phyloP scores from a whole-genome alignment of 2,329 filamentous ascomycete genomes.

The Stenocarpella maydis region DNA sequence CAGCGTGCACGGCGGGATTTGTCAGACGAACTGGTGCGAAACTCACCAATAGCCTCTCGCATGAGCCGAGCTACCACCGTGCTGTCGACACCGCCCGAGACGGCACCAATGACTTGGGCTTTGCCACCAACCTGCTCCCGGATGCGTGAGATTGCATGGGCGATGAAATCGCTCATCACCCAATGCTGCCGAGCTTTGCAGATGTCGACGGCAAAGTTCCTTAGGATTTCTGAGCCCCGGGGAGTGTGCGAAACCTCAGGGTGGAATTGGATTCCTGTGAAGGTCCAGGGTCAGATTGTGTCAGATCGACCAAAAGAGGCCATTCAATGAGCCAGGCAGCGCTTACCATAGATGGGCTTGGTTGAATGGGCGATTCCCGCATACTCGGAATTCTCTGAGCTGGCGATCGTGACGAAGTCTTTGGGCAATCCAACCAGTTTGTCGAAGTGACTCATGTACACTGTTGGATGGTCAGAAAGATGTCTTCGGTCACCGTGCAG shows the following conservation, averaged over 20 bases:
- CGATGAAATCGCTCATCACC: conserved; percentile 85
- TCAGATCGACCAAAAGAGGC: background rate
- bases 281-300: conserved; percentile 26
- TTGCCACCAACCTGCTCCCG: conserved; percentile 80
- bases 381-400: conserved; percentile 77
- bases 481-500: background rate
- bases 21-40: no score
- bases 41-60: conserved; percentile 75
- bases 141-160: conserved; percentile 83
- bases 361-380: conserved; percentile 80
- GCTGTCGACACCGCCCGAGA: conserved; percentile 81
- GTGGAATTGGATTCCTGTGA: conserved; percentile 79
- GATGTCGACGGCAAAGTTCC: conserved; percentile 85
- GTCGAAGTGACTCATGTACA: conserved; percentile 82
- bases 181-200: conserved; percentile 80
- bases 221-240: conserved; percentile 72
- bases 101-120: conserved; percentile 72
- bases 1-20: conserved; percentile 55
- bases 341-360: conserved; percentile 70
- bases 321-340: background rate
- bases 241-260: conserved; percentile 71
- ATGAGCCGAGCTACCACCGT: conserved; percentile 89
- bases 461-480: background rate
- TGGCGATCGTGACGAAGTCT: conserved; percentile 76
- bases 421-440: conserved; percentile 80